These are phyloP conservation scores for Rauvolfia tetraphylla DNA, from an alignment of 257 asterid genomes.

Conservation along the genomic window DNA sequence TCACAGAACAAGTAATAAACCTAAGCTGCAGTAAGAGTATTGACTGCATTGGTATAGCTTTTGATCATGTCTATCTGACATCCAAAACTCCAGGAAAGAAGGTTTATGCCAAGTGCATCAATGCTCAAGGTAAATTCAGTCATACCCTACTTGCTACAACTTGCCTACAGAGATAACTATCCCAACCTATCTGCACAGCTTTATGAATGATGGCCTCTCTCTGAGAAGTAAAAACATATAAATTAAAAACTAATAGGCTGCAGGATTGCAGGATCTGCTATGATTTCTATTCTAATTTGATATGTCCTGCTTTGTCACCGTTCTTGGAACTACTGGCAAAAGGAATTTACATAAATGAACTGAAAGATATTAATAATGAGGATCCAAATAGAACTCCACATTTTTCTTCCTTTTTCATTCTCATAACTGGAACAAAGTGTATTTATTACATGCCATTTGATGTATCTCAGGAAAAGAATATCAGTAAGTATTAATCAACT, in stretches of 20 bases:
- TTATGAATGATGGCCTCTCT: not conserved
- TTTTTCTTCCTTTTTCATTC: not conserved
- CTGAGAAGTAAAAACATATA: not conserved
- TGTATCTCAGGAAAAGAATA: constrained; percentile 4
- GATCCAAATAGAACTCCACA: not conserved
- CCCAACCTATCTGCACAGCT: not conserved
- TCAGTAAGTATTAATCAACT: not conserved
- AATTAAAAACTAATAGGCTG: not conserved
- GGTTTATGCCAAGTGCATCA: constrained; percentile 40
- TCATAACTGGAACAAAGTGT: not conserved
- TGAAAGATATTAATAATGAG: not conserved
- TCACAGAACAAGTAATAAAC: constrained; percentile 38
- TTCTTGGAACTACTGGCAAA: not conserved
- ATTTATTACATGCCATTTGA: not conserved
- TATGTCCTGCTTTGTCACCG: not conserved
- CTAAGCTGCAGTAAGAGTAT: constrained; percentile 45
- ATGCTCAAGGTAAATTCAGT: constrained; percentile 53
- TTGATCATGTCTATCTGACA: constrained; percentile 42
- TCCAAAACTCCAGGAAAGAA: constrained; percentile 32
- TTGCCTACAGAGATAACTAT: constrained; percentile 18
- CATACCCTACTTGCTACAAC: constrained; percentile 43
- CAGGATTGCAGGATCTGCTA: not conserved
- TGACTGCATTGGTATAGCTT: constrained; percentile 38
- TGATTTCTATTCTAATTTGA: too few species aligned
- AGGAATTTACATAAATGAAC: not conserved